Conservation (phyloP, 2,329 filamentous ascomycete species). For the Periconia macrospinosa region DNA sequence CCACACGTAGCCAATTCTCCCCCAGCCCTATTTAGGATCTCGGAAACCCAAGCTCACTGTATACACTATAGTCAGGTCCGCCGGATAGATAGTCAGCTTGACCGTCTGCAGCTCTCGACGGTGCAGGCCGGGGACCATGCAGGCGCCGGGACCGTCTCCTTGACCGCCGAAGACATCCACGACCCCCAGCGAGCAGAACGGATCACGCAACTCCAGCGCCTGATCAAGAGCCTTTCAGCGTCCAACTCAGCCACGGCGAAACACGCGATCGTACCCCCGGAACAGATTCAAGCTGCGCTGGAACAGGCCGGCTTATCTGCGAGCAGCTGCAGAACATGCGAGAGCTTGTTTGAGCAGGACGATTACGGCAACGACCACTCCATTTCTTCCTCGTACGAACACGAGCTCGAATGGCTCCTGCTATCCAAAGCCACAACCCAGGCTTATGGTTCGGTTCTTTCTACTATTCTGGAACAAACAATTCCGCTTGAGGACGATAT, state of each 20-base stretch:
- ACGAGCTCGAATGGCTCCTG: slow-evolving; percentile 86
- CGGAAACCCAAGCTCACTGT: slow-evolving; percentile 5
- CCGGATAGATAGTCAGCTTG: slow-evolving; percentile 60
- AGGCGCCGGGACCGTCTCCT: slow-evolving; percentile 15
- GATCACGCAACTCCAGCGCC: slow-evolving; percentile 62
- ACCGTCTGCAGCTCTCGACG: slow-evolving; percentile 56
- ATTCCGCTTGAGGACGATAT: slow-evolving; percentile 83
- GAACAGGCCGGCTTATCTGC: slow-evolving; percentile 60
- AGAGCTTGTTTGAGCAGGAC: slow-evolving; percentile 39
- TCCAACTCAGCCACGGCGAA: slow-evolving; percentile 66
- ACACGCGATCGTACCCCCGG: slow-evolving; percentile 61
- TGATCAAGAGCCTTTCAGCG: slow-evolving; percentile 72
- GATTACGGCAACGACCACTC: slow-evolving; percentile 27
- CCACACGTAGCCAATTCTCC: no score
- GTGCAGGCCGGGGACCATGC: slow-evolving; percentile 30
- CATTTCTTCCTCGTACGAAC: slow-evolving; percentile 58
- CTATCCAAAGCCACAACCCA: slow-evolving; percentile 92
- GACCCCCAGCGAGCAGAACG: slow-evolving; percentile 50
- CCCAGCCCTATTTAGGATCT: no score
- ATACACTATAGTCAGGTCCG: slow-evolving; percentile 53
- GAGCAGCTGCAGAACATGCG: slow-evolving; percentile 40
- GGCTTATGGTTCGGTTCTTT: slow-evolving; percentile 78
- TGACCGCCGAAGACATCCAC: slow-evolving; percentile 36
- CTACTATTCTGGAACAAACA: slow-evolving; percentile 78
- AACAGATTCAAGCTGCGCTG: slow-evolving; percentile 63